These are phyloP conservation scores for Fusarium pseudocircinatum DNA, from an alignment of 2,329 filamentous ascomycete genomes.

Conservation along the genomic window DNA sequence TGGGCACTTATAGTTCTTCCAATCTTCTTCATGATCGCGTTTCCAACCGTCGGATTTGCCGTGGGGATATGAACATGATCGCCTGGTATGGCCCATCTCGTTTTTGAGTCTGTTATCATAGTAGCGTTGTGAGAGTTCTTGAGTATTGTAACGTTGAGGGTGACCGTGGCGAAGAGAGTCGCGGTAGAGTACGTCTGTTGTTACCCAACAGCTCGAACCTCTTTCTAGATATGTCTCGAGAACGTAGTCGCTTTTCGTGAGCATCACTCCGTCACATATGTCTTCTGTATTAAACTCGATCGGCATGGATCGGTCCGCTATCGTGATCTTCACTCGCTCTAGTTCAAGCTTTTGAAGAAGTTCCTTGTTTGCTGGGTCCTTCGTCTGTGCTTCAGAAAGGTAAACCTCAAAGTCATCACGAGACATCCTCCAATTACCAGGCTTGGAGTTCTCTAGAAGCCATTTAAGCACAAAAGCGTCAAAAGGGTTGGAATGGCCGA, in stretches of 20 bases:
- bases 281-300: neutral
- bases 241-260: neutral
- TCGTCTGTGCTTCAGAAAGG: neutral
- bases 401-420: neutral
- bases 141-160: neutral
- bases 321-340: neutral
- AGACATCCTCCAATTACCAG: neutral
- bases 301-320: fast-evolving
- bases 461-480: neutral
- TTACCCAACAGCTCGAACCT: neutral
- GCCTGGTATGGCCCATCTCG: neutral
- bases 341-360: neutral
- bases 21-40: neutral
- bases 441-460: neutral
- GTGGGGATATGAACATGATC: neutral
- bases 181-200: neutral
- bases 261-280: neutral
- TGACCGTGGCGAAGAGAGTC: constrained; percentile 2
- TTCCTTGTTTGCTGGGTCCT: neutral
- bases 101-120: neutral
- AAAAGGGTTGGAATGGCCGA: neutral
- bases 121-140: neutral
- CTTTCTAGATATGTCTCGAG: neutral
- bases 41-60: constrained; percentile 3
- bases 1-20: neutral